Evolutionary conservation across 2,329 filamentous ascomycete species (phyloP).

Genomic region (Cladosporium sp.): DNA sequence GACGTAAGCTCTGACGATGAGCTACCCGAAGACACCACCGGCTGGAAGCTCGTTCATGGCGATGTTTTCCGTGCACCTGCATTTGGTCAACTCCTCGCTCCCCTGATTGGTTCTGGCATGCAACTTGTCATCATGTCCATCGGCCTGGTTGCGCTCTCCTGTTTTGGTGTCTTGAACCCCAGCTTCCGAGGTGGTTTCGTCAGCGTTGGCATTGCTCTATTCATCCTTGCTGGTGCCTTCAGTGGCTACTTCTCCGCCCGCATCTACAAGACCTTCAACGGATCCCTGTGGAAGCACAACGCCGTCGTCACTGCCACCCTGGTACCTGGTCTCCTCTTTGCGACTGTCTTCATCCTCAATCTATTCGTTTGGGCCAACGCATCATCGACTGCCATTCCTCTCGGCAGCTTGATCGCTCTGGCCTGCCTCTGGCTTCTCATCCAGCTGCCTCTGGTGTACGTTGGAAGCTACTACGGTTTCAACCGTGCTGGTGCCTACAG

Average conservation of each 20-base stretch:
- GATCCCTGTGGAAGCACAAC: constrained; percentile 70
- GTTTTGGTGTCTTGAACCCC: constrained; percentile 74
- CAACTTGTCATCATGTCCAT: constrained; percentile 79
- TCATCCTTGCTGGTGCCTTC: constrained; percentile 76
- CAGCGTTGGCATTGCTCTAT: constrained; percentile 76
- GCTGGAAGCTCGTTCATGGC: constrained; percentile 85
- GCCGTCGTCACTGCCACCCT: constrained; percentile 68
- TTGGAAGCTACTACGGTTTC: constrained; percentile 74
- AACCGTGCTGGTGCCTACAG: constrained; percentile 65
- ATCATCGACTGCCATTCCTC: constrained; percentile 81
- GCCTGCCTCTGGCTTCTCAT: constrained; percentile 77
- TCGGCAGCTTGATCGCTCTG: constrained; percentile 70
- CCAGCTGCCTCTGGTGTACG: constrained; percentile 78
- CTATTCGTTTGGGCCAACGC: constrained; percentile 88
- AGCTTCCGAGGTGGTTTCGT: constrained; percentile 88
- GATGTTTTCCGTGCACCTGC: constrained; percentile 77
- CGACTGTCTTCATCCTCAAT: constrained; percentile 73
- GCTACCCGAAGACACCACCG: constrained; percentile 71
- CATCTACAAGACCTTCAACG: constrained; percentile 79
- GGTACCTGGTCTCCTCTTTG: constrained; percentile 74
- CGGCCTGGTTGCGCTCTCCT: constrained; percentile 58
- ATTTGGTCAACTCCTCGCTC: constrained; percentile 69
- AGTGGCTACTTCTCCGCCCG: constrained; percentile 84
- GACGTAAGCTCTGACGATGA: constrained; percentile 67
- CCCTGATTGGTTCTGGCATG: constrained; percentile 78